phyloP scores from a whole-genome alignment of 2,329 filamentous ascomycete species.

The Ilyonectria mors-panacis region DNA sequence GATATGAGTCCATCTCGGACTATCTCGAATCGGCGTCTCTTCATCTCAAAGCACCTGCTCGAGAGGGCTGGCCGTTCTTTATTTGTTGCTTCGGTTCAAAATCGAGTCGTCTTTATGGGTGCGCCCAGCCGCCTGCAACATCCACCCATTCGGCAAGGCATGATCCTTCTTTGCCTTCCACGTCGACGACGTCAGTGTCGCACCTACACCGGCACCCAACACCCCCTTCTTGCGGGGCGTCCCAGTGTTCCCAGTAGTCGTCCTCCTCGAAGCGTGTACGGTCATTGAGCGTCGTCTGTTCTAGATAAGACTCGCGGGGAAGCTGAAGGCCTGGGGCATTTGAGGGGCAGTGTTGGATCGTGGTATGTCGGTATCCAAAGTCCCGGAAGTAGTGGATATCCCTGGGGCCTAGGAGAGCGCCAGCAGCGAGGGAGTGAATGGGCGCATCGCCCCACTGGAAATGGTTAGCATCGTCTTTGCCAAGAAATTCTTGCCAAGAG shows the following conservation, averaged over 20 bases:
- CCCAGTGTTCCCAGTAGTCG: slow-evolving; percentile 93
- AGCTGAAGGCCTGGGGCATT: slow-evolving; percentile 94
- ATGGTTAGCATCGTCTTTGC: slow-evolving; percentile 42
- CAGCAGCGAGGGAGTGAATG: slow-evolving; percentile 96
- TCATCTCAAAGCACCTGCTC: slow-evolving; percentile 26
- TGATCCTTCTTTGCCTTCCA: slow-evolving; percentile 97
- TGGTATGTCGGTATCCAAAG: slow-evolving; percentile 98
- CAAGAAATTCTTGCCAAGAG: background rate
- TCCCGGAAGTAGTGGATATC: slow-evolving; percentile 99
- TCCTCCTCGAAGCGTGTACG: slow-evolving; percentile 92
- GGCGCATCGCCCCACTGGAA: slow-evolving; percentile 96
- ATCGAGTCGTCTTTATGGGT: slow-evolving; percentile 53
- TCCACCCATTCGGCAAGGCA: slow-evolving; percentile 98
- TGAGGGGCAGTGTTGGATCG: slow-evolving; percentile 97
- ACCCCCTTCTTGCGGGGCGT: slow-evolving; percentile 92
- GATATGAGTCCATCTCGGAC: slow-evolving; percentile 25
- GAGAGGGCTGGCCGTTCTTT: slow-evolving; percentile 7
- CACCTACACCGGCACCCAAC: slow-evolving; percentile 97
- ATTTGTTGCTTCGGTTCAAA: slow-evolving; percentile 9
- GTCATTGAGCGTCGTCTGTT: slow-evolving; percentile 84
- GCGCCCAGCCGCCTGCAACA: slow-evolving; percentile 92
- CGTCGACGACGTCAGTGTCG: slow-evolving; percentile 97
- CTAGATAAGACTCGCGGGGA: slow-evolving; percentile 83
- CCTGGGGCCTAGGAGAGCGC: slow-evolving; percentile 82
- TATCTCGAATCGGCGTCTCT: slow-evolving; percentile 7